Conservation (phyloP, 2,329 filamentous ascomycete species). For the Boeremia exigua region DNA sequence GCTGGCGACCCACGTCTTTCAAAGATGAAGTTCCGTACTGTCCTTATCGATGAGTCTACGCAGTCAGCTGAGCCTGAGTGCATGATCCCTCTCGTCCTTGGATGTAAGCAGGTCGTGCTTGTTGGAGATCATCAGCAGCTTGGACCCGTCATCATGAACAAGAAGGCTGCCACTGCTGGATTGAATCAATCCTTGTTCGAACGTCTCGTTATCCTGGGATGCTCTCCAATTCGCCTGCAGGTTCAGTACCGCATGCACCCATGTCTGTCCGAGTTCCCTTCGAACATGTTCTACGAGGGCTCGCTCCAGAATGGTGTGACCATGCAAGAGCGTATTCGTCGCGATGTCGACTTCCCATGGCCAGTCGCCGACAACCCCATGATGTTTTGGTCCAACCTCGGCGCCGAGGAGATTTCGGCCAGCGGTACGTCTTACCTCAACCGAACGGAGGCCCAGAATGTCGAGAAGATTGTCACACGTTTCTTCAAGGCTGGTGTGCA, state of each 20-base stretch:
- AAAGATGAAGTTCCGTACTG: constrained; percentile 98
- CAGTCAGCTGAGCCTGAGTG: constrained; percentile 98
- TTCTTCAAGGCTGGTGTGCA: constrained; percentile 99
- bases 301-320: constrained; percentile 96
- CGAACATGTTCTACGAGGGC: constrained; percentile 99
- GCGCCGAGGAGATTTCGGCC: constrained; percentile 96
- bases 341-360: constrained; percentile 98
- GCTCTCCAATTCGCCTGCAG: constrained; percentile 89
- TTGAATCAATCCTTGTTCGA: constrained; percentile 99
- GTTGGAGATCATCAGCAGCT: constrained; percentile 98
- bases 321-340: constrained; percentile 82
- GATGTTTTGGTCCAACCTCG: constrained; percentile 99
- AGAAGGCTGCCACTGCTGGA: constrained; percentile 97
- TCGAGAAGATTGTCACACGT: constrained; percentile 96
- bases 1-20: constrained; percentile 93
- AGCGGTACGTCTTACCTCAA: constrained; percentile 98
- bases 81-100: constrained; percentile 96
- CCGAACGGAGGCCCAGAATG: constrained; percentile 93
- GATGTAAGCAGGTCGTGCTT: constrained; percentile 98
- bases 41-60: constrained; percentile 96
- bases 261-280: constrained; percentile 94
- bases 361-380: constrained; percentile 92
- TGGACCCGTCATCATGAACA: constrained; percentile 99
- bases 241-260: constrained; percentile 99
- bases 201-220: constrained; percentile 88